phyloP scores from a whole-genome alignment of 2,329 filamentous ascomycete species.

The Fusarium neocosmosporiellum region DNA sequence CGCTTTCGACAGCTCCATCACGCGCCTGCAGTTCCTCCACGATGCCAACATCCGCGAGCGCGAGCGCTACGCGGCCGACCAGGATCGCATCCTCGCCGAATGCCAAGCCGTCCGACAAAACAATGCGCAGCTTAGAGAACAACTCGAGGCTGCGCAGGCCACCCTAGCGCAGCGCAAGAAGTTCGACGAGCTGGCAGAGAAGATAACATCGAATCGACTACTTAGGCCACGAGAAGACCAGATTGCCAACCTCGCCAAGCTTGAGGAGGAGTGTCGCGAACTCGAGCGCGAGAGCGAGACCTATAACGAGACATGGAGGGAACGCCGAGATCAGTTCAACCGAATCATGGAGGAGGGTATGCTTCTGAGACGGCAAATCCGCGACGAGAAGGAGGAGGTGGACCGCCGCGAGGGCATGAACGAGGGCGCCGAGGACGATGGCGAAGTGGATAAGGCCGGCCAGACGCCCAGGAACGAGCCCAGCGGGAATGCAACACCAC shows the following conservation, averaged over 20 bases:
- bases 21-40: slow-evolving; percentile 87
- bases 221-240: slow-evolving; percentile 89
- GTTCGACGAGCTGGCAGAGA: slow-evolving; percentile 89
- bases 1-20: slow-evolving; percentile 85
- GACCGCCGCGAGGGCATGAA: slow-evolving; percentile 87
- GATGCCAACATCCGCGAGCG: slow-evolving; percentile 87
- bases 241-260: slow-evolving; percentile 78
- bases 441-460: slow-evolving; percentile 58
- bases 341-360: slow-evolving; percentile 92
- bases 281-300: slow-evolving; percentile 85
- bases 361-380: slow-evolving; percentile 84
- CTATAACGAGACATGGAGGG: slow-evolving; percentile 85
- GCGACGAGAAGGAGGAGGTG: slow-evolving; percentile 95
- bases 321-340: slow-evolving; percentile 87
- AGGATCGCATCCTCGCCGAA: slow-evolving; percentile 80
- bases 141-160: slow-evolving; percentile 80
- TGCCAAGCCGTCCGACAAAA: slow-evolving; percentile 82
- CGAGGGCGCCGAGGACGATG: slow-evolving; percentile 72
- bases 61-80: slow-evolving; percentile 83
- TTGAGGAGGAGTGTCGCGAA: slow-evolving; percentile 89
- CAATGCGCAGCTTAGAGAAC: slow-evolving; percentile 76
- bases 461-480: slow-evolving; percentile 62
- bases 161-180: slow-evolving; percentile 82
- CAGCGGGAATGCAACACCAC: slow-evolving; percentile 64
- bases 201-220: slow-evolving; percentile 84